Percentiles rank a stretch among this genome's conserved stretches.
Evolutionary conservation across 1,139 yeast species (phyloP).

Genomic region (Saccharomyces hybrid): DNA sequence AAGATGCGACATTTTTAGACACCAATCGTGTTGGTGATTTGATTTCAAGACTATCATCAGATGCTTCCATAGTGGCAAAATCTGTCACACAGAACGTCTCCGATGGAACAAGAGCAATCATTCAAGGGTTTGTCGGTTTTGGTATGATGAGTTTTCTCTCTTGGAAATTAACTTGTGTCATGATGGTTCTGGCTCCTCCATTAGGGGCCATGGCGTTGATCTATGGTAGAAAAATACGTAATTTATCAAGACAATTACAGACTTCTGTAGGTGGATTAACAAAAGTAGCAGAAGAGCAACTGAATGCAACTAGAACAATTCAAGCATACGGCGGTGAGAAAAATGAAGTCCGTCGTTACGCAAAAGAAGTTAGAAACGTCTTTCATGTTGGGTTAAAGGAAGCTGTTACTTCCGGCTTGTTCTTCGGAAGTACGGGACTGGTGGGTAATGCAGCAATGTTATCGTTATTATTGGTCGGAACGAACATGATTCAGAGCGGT

Average conservation of each 20-base stretch:
- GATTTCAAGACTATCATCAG: slow-evolving; percentile 79
- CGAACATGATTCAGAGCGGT: slow-evolving; percentile 66
- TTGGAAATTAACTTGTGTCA: slow-evolving; percentile 69
- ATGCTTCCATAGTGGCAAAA: slow-evolving; percentile 81
- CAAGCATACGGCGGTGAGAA: slow-evolving; percentile 85
- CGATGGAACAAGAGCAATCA: slow-evolving; percentile 77
- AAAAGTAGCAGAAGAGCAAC: slow-evolving; percentile 88
- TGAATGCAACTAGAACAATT: slow-evolving; percentile 77
- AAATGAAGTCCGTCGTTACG: slow-evolving; percentile 52
- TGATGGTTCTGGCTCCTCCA: slow-evolving; percentile 80
- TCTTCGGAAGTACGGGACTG: slow-evolving; percentile 72
- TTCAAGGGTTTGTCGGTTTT: slow-evolving; percentile 75
- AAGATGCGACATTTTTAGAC: slow-evolving; percentile 87
- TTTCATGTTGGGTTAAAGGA: slow-evolving; percentile 72
- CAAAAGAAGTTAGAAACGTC: slow-evolving; percentile 65
- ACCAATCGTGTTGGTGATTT: slow-evolving; percentile 89
- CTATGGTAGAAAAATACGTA: slow-evolving; percentile 75
- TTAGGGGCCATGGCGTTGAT: slow-evolving; percentile 66
- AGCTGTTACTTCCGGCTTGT: slow-evolving; percentile 69
- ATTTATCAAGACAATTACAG: slow-evolving; percentile 69
- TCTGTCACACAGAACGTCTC: slow-evolving; percentile 83
- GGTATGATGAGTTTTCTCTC: slow-evolving; percentile 90
- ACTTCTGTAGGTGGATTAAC: slow-evolving; percentile 81
- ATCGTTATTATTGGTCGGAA: slow-evolving; percentile 71
- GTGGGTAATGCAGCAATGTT: slow-evolving; percentile 76